Evolutionary conservation across 139 green algal species (phyloP), one percentile per base, ranked within the genome.

Genomic region (Haematococcus sp.): DNA sequence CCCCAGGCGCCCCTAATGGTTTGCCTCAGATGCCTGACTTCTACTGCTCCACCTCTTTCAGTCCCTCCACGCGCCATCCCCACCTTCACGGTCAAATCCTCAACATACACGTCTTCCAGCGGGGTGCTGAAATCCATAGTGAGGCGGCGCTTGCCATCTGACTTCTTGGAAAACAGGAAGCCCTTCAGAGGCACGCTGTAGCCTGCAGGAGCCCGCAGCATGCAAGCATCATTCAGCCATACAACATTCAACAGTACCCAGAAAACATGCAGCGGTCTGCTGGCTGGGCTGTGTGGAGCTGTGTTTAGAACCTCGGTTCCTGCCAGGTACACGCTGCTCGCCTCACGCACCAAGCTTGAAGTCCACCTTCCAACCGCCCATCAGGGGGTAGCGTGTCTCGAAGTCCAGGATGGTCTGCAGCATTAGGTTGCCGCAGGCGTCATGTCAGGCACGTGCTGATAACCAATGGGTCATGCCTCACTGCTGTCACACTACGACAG

Each of bases 301-400:
- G n/a, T n/a, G n/a, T n/a, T n/a, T n/a, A n/a, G n/a, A n/a, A n/a
- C n/a, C n/a, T n/a, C n/a, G n/a, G n/a, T n/a, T n/a, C n/a, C n/a
- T n/a, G n/a, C n/a, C n/a, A n/a, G n/a, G n/a, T n/a, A n/a, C n/a
- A n/a, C n/a, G n/a, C 40, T 56, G 34, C 5, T 7, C 4, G 4
- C 32, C n/a, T 16, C 32, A 46, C 79, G 58, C 70, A 84, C 75
- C 83, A 19, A 93, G 61, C 28, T 56, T 83, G 74, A 93, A 93
- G 75, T 90, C 78, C 7, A 80, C 84, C 78, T 88, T 87, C 93
- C 93, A 97, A 34, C 93, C 93, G 55, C 92, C 92, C 69, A 95
- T 85, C 17, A 97, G 71, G 0, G 93, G 93, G 81, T 92, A 98
- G 27, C 93, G 81, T 55, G 91, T 89, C 33, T 72, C 54, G 33